Conservation (phyloP, 2,329 filamentous ascomycete species). For the Phyllosticta citrichinensis region DNA sequence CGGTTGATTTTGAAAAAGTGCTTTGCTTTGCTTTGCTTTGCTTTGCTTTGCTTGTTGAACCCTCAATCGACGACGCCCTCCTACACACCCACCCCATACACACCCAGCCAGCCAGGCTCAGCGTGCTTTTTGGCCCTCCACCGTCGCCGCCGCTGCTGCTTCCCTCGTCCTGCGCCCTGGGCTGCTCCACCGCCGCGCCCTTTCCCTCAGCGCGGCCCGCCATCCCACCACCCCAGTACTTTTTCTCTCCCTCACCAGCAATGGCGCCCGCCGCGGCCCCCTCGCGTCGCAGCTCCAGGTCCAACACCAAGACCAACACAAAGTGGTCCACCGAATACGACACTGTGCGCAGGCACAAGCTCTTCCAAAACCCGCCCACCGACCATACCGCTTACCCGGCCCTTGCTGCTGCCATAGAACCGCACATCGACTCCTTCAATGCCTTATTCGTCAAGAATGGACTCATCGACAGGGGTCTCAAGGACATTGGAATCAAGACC, state of each 20-base stretch:
- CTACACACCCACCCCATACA: not conserved
- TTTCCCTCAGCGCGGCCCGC: too few species aligned
- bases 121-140: too few species aligned
- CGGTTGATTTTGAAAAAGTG: not conserved
- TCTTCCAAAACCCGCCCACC: constrained; percentile 80
- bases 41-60: too few species aligned
- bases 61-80: too few species aligned
- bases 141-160: too few species aligned
- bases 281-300: constrained; percentile 13
- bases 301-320: constrained; percentile 32
- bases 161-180: too few species aligned
- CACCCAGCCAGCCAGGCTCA: too few species aligned
- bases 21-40: too few species aligned
- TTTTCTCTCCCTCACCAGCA: not conserved
- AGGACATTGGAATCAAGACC: constrained; percentile 81
- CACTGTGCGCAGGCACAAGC: constrained; percentile 72
- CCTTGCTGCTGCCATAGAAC: constrained; percentile 74
- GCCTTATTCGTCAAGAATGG: constrained; percentile 68
- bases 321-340: constrained; percentile 81
- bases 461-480: constrained; percentile 62
- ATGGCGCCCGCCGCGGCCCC: constrained; percentile 1
- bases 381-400: constrained; percentile 83
- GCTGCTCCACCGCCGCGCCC: not conserved
- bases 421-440: constrained; percentile 95
- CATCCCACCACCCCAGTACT: not conserved